Evolutionary conservation across 2,329 filamentous ascomycete species (phyloP), one percentile per base, ranked within the genome.

Genomic region (Aspergillus vadensis): DNA sequence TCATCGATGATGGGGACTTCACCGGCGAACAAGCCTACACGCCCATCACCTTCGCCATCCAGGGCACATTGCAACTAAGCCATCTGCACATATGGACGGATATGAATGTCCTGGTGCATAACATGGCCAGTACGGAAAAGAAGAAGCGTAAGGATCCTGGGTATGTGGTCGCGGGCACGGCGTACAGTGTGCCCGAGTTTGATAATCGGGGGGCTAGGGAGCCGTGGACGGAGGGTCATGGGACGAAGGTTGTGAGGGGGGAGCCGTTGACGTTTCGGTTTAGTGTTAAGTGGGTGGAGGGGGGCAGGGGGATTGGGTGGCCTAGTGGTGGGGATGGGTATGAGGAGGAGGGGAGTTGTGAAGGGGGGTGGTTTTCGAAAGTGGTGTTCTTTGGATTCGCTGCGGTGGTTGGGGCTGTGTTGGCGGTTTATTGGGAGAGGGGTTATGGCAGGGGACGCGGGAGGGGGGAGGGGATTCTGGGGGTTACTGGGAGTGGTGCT

Each of bases 41-140:
- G 14, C 93, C 94, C 0, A 83, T 97, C 39, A 90, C 96, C 6
- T 91, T 99, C 65, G 93, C 93, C 2, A 80, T 99, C 17, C 90
- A 93, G 12, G 95, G 95, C 2, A 96, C 91, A 0, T 83, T 98
- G 19, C 93, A 99, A 78, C 82, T 89, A 54, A 92, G 88, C 75
- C 95, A 97, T 76, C 82, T 99, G 69, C 95, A 98, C 79, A 86
- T 99, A 67, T 91, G 90, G 72, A 94, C 92, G 5, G 88, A 91
- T 71, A 84, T 98, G 75, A 98, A 98, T 74, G 88, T 98, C 63
- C 82, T 98, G 58, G 83, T 97, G 67, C 95, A 94, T 64, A 81
- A 72, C 38, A 72, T 78, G 44, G 67, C 68, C 4, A 21, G 21
- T 43, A 14, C 8, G 27, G 77, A 61, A 14, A 68, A 66, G 30